These are phyloP conservation scores for Euphorbia tirucalli DNA, from an alignment of 345 rosid species.

Conservation along the genomic window DNA sequence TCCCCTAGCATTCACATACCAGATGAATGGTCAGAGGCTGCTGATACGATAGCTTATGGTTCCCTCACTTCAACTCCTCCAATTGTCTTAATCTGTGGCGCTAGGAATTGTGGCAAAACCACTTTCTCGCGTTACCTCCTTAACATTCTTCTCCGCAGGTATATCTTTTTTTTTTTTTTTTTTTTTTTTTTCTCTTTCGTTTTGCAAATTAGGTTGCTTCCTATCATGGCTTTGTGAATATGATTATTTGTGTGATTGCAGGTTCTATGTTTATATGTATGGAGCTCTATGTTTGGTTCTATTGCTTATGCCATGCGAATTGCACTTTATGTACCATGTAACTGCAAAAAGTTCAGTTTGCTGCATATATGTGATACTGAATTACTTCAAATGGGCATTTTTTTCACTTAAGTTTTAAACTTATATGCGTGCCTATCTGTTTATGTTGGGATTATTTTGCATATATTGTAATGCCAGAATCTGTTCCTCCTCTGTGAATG, in stretches of 20 bases:
- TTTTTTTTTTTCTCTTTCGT: not conserved
- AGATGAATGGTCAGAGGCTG: slow-evolving; percentile 73
- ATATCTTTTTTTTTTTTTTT: too few species aligned
- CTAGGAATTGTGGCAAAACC: slow-evolving; percentile 80
- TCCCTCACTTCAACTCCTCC: slow-evolving; percentile 50
- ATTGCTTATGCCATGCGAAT: not conserved
- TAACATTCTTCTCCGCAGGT: slow-evolving; percentile 74
- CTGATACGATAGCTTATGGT: slow-evolving; percentile 44
- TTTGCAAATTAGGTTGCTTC: slow-evolving; percentile 8
- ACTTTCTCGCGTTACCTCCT: slow-evolving; percentile 87
- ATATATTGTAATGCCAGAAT: not conserved
- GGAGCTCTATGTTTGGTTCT: not conserved
- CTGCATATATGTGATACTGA: slow-evolving; percentile 2
- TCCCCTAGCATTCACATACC: slow-evolving; percentile 48
- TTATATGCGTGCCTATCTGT: not conserved
- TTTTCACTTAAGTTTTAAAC: not conserved
- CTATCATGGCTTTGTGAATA: slow-evolving; percentile 10
- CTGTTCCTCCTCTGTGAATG: not conserved
- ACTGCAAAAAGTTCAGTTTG: too few species aligned
- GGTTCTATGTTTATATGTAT: too few species aligned
- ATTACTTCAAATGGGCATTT: not conserved
- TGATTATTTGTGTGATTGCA: not conserved
- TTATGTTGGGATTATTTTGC: not conserved
- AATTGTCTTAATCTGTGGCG: slow-evolving; percentile 62
- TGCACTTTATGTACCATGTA: not conserved